phyloP scores from a whole-genome alignment of 2,329 filamentous ascomycete genomes.

The Aphanocladium album region DNA sequence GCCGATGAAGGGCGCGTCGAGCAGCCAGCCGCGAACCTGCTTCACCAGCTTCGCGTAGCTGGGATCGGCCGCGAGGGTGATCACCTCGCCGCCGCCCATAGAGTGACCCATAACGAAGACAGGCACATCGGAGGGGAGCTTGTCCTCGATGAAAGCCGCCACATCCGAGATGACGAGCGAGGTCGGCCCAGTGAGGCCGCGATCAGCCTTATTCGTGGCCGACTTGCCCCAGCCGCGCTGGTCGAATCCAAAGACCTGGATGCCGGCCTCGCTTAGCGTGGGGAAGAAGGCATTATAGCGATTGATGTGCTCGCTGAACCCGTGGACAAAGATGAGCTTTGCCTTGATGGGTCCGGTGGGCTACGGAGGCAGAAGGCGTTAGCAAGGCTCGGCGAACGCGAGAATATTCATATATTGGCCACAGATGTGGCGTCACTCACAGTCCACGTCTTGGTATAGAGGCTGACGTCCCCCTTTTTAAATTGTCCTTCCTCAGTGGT shows the following conservation, averaged over 20 bases:
- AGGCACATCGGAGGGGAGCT: constrained; percentile 52
- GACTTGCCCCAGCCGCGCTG: constrained; percentile 86
- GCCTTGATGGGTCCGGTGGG: constrained; percentile 56
- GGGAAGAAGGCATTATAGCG: constrained; percentile 73
- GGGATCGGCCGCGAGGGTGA: constrained; percentile 53
- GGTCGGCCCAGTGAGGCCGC: constrained; percentile 71
- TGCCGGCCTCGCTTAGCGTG: constrained; percentile 62
- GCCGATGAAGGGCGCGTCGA: constrained; percentile 74
- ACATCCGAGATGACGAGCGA: constrained; percentile 70
- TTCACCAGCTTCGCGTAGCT: constrained; percentile 49
- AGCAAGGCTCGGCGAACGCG: neutral
- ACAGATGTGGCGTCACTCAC: constrained; percentile 33
- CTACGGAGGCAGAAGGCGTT: constrained; percentile 29
- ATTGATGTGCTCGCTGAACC: constrained; percentile 82
- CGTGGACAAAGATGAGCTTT: constrained; percentile 77
- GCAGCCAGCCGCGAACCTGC: constrained; percentile 66
- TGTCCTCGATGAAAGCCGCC: constrained; percentile 63
- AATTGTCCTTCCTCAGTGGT: constrained; percentile 47
- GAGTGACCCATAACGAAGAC: constrained; percentile 86
- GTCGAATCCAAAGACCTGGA: constrained; percentile 74
- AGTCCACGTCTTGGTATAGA: constrained; percentile 56
- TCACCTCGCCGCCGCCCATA: constrained; percentile 79
- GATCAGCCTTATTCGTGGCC: constrained; percentile 55
- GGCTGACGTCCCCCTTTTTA: constrained; percentile 36
- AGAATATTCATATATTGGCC: neutral